These are phyloP conservation scores for Rhizopus delemar DNA, from an alignment of 371 early-diverging fungal genomes.

Conservation along the genomic window DNA sequence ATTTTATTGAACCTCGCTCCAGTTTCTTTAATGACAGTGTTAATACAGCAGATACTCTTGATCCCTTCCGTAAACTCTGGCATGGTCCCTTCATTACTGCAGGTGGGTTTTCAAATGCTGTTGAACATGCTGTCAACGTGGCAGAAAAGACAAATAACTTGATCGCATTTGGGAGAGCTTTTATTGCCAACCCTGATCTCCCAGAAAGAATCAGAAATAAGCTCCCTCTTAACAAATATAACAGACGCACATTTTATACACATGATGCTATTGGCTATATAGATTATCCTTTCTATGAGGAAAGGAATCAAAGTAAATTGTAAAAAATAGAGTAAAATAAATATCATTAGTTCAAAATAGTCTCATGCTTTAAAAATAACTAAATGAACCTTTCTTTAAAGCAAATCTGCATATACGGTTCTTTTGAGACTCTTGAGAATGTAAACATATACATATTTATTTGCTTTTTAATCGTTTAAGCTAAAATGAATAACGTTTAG, in stretches of 20 bases:
- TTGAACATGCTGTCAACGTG: slow-evolving; percentile 12
- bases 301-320: not conserved
- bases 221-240: slow-evolving; percentile 16
- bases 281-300: slow-evolving; percentile 20
- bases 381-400: too few species aligned
- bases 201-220: slow-evolving; percentile 15
- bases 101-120: slow-evolving; percentile 27
- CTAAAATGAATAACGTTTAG: too few species aligned
- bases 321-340: not conserved
- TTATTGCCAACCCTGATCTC: slow-evolving; percentile 31
- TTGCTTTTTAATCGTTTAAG: too few species aligned
- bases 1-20: slow-evolving; percentile 32
- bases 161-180: slow-evolving; percentile 24
- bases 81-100: slow-evolving; percentile 32
- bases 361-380: too few species aligned
- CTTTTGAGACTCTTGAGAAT: too few species aligned
- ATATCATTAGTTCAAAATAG: too few species aligned
- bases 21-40: slow-evolving; percentile 5
- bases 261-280: slow-evolving; percentile 19
- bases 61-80: slow-evolving; percentile 38
- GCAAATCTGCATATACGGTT: too few species aligned
- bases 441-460: too few species aligned
- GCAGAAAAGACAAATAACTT: slow-evolving; percentile 14
- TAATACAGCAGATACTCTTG: slow-evolving; percentile 12
- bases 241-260: slow-evolving; percentile 25